Base-by-base conservation (phyloP, 2,329 filamentous ascomycete species). In the Beauveria pseudobassiana region DNA sequence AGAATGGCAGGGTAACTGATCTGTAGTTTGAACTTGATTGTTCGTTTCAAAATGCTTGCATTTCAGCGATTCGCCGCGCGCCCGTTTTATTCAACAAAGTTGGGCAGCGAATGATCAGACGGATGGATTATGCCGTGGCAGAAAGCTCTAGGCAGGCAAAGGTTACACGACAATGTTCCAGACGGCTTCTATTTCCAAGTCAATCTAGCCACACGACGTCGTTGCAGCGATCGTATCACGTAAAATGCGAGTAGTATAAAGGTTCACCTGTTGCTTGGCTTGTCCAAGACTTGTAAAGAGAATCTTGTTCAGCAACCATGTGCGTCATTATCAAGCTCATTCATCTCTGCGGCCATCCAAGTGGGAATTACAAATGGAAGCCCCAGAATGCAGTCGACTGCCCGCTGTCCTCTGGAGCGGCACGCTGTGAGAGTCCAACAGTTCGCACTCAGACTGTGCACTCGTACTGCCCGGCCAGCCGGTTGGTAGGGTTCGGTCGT, bases 81-180 rank as follows among this genome's bases (percentile, higher is more conserved):
- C 38, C 12, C 24, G 16, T 24, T n/a, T 45, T 22, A 38, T 48
- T 49, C 28, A 49, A 20, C 28, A 26, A 1, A 28, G 8, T 49
- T 58, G 30, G 45, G 45, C 55, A 58, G 55, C 55, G 20, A 40
- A 58, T 30, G 20, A 58, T 49, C 45, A 49, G 55, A 20, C 53
- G n/a, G 53, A 46, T n/a, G 12, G 53, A 46, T 34, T n/a, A 56
- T 43, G 53, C 5, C 53, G 53, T 49, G 30, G 14, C 28, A 58
- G 45, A 49, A 20, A 14, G 30, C 45, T 49, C n/a, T 12, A 20
- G 20, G 30, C 45, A 49, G 30, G 45, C 4, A 30, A n/a, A 22
- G 30, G 49, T 49, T 28, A 26, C 45, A 58, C 55, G 18, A 6
- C 55, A 58, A 12, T 14, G 28, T 49, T 58, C 43, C 53, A 46